Evolutionary conservation across 2,329 filamentous ascomycete species (phyloP).

Genomic region (Pseudocercospora fijiensis): DNA sequence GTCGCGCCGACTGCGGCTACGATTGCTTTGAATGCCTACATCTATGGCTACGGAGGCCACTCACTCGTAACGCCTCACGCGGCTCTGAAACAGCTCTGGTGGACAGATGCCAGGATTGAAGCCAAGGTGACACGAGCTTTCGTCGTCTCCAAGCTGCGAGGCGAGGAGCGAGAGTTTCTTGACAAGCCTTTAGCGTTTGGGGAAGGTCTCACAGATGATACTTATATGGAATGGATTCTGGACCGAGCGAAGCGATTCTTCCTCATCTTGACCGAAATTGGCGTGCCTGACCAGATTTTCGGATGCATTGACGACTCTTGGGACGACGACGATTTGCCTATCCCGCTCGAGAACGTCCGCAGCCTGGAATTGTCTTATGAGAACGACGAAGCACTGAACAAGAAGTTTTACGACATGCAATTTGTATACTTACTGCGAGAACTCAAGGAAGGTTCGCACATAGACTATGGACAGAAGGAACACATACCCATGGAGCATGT

Average conservation of each 20-base stretch:
- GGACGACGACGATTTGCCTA: constrained; percentile 73
- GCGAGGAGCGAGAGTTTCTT: constrained; percentile 62
- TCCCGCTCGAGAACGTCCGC: constrained; percentile 64
- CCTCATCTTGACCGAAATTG: constrained; percentile 67
- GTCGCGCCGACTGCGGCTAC: constrained; percentile 39
- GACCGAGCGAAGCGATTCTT: constrained; percentile 68
- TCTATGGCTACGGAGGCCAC: constrained; percentile 53
- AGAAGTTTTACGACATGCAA: constrained; percentile 68
- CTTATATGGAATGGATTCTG: constrained; percentile 76
- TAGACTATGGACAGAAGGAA: constrained; percentile 65
- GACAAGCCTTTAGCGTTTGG: constrained; percentile 66
- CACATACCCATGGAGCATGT: constrained; percentile 67
- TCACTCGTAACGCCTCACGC: constrained; percentile 52
- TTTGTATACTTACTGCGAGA: constrained; percentile 68
- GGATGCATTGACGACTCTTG: constrained; percentile 71
- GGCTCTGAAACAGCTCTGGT: constrained; percentile 61
- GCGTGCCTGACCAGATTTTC: constrained; percentile 71
- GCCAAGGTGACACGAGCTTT: constrained; percentile 67
- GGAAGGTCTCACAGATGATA: constrained; percentile 67
- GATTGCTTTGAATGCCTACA: constrained; percentile 50
- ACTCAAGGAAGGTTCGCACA: constrained; percentile 60
- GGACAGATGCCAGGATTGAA: constrained; percentile 69
- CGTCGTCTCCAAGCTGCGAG: constrained; percentile 63
- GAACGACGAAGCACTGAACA: constrained; percentile 63
- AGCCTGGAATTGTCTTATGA: constrained; percentile 60